A percentile compares a stretch with the other conserved stretches of the same genome.
Evolutionary conservation across 2,329 filamentous ascomycete species (phyloP).

Genomic region (Venturia pyrina): DNA sequence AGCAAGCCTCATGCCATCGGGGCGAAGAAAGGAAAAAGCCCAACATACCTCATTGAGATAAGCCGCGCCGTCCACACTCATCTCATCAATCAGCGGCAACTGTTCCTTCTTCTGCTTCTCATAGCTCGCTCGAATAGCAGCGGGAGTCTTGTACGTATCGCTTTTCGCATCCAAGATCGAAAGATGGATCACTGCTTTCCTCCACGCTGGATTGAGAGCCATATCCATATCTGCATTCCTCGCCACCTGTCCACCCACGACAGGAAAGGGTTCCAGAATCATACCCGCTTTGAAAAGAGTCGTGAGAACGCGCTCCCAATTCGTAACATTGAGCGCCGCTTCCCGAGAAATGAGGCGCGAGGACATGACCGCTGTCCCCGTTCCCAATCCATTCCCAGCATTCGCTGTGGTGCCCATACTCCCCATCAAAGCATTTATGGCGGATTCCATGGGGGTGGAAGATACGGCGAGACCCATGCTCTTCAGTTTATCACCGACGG

Average conservation of each 20-base stretch:
- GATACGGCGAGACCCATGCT: background rate
- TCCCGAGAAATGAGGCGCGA: background rate
- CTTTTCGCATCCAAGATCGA: too few species aligned
- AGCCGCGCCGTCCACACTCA: background rate
- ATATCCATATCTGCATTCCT: background rate
- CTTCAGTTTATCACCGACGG: background rate
- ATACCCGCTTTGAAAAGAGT: background rate
- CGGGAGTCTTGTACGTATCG: too few species aligned
- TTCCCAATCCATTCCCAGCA: background rate
- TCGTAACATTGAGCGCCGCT: background rate
- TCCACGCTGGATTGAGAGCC: too few species aligned
- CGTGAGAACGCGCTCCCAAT: background rate
- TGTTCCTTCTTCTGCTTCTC: too few species aligned
- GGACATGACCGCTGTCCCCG: background rate
- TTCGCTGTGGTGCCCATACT: background rate
- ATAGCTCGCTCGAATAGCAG: too few species aligned
- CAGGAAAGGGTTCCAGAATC: background rate
- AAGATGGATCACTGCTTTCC: too few species aligned
- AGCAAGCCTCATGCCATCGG: too few species aligned
- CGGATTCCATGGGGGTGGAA: background rate
- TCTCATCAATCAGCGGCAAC: too few species aligned
- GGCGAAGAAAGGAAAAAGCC: too few species aligned
- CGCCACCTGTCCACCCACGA: background rate
- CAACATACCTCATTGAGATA: constrained; percentile 6
- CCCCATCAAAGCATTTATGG: background rate